Conservation (phyloP, 805 yeast species). For the Candida glaebosa region DNA sequence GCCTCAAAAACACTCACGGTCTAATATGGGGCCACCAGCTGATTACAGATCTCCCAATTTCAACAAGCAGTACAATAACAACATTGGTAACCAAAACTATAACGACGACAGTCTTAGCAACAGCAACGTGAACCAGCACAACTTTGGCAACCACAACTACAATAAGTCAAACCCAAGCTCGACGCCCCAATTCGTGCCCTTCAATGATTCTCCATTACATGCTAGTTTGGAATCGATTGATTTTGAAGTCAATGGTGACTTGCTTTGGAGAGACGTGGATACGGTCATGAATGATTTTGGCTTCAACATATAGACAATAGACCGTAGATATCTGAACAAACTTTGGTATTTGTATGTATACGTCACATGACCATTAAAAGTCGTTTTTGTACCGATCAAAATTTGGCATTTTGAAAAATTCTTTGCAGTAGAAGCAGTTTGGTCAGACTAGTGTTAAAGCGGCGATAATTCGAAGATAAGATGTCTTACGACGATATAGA, state of each 20-base stretch:
- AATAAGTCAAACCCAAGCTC: slow-evolving; percentile 1
- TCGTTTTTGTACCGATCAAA: not conserved
- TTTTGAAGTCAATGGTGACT: slow-evolving; percentile 49
- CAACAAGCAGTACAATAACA: not conserved
- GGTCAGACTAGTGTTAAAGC: not conserved
- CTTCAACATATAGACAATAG: slow-evolving; percentile 60
- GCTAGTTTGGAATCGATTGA: slow-evolving; percentile 31
- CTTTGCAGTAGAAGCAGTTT: not conserved
- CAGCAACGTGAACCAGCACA: not conserved
- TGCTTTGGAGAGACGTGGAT: slow-evolving; percentile 79
- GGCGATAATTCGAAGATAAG: not conserved
- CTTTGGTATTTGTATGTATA: too few relatives aligned
- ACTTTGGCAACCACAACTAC: slow-evolving; percentile 2
- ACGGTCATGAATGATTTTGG: slow-evolving; percentile 91
- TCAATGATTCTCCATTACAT: slow-evolving; percentile 23
- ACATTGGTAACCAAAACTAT: not conserved
- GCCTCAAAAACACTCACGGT: not conserved
- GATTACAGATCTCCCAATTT: not conserved
- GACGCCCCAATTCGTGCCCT: slow-evolving; percentile 1
- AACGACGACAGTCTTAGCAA: not conserved
- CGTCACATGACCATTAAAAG: not conserved
- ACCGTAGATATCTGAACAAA: too few relatives aligned
- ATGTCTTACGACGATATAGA: slow-evolving; percentile 79
- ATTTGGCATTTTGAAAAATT: not conserved
- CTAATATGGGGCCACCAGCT: slow-evolving; percentile 2